phyloP scores from a whole-genome alignment of 2,329 filamentous ascomycete genomes.

The Trichoderma sp. region DNA sequence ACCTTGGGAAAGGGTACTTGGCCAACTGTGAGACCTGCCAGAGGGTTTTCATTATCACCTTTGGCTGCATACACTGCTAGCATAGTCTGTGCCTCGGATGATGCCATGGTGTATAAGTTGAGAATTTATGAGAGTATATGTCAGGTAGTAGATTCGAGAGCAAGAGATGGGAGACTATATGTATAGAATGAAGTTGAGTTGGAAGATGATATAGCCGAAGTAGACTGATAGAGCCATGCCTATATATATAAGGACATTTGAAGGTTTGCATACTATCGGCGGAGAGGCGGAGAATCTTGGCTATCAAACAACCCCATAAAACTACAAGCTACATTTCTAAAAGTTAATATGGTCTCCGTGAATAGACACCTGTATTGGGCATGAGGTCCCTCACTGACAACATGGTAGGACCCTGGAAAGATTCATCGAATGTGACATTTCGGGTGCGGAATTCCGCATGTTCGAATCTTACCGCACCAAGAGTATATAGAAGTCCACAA shows the following conservation, averaged over 20 bases:
- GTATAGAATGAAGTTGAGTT: neutral
- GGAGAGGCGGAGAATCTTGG: neutral
- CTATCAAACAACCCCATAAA: neutral
- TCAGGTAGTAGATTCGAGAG: neutral
- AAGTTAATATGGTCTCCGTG: accelerated
- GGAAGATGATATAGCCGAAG: neutral
- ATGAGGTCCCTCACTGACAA: neutral
- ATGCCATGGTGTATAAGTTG: neutral
- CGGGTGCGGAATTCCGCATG: neutral
- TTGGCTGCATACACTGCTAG: constrained; percentile 6
- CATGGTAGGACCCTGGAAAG: neutral
- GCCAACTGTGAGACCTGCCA: neutral
- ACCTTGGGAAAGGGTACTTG: neutral
- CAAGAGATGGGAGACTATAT: neutral
- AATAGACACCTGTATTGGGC: neutral
- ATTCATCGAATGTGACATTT: neutral
- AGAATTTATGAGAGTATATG: neutral
- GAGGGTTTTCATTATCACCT: neutral
- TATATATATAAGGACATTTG: neutral
- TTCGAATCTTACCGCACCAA: neutral
- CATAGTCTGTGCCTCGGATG: neutral
- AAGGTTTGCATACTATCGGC: neutral
- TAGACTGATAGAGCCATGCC: neutral
- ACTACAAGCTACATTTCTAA: neutral
- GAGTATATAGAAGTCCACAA: too few species aligned